A percentile compares a stretch with the other conserved stretches of the same genome.
phyloP scores from a whole-genome alignment of 257 asterid genomes.

The Fraxinus quadrangulata region DNA sequence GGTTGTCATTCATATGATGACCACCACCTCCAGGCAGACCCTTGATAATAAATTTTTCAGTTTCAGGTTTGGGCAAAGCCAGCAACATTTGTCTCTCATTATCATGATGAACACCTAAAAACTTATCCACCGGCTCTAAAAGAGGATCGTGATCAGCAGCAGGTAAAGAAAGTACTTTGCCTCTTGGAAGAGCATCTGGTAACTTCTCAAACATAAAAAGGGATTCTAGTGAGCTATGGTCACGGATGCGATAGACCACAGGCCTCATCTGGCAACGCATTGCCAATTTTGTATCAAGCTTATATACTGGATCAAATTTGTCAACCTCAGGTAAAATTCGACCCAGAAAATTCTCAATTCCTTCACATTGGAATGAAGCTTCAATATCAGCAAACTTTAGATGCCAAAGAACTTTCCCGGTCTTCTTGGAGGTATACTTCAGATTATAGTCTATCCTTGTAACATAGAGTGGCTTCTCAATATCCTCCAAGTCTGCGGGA shows the following conservation, averaged over 20 bases:
- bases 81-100: conserved; percentile 37
- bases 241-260: conserved; percentile 60
- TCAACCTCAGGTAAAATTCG: conserved; percentile 28
- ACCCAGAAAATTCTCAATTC: conserved; percentile 51
- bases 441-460: conserved; percentile 78
- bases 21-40: conserved; percentile 38
- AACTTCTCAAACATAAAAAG: conserved; percentile 41
- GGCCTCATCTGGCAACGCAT: conserved; percentile 54
- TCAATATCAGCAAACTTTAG: conserved; percentile 73
- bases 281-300: conserved; percentile 37
- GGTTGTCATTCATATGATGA: conserved; percentile 30
- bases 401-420: conserved; percentile 79
- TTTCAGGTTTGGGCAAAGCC: conserved; percentile 47
- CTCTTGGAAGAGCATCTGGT: conserved; percentile 56
- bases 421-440: conserved; percentile 58
- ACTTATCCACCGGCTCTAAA: conserved; percentile 28
- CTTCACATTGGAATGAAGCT: conserved; percentile 68
- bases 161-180: conserved; percentile 50
- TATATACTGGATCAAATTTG: conserved; percentile 27
- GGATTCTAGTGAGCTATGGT: conserved; percentile 54
- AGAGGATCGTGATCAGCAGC: conserved; percentile 32
- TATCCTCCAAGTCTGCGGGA: conserved; percentile 35
- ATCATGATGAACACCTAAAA: conserved; percentile 33
- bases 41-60: conserved; percentile 31
- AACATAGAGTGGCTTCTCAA: conserved; percentile 62